These are phyloP conservation scores for Rhodamnia argentea DNA, from an alignment of 345 rosid species.

Conservation along the genomic window DNA sequence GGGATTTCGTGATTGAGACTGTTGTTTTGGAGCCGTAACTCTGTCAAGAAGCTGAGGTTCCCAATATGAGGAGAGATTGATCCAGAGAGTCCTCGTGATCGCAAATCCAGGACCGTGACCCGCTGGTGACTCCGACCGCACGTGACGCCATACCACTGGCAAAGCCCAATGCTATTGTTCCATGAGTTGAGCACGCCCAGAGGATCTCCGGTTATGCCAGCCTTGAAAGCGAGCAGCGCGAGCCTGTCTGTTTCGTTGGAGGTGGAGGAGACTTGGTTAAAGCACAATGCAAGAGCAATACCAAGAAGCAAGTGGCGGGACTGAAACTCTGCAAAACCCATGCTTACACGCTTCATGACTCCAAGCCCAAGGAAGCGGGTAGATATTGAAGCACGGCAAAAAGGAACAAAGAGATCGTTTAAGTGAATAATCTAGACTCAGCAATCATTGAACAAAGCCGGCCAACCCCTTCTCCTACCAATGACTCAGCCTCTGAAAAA, in stretches of 20 bases:
- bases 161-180: background rate
- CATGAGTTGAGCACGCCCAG: background rate
- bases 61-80: background rate
- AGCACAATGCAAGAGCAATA: background rate
- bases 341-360: background rate
- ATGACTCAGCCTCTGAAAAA: background rate
- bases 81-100: background rate
- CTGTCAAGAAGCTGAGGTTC: background rate
- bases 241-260: background rate
- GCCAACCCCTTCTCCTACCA: background rate
- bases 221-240: background rate
- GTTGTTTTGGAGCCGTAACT: background rate
- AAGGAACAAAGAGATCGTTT: background rate
- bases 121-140: background rate
- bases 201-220: background rate
- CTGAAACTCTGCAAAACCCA: background rate
- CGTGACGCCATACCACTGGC: background rate
- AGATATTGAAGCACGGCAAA: background rate
- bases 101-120: background rate
- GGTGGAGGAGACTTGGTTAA: background rate
- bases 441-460: background rate
- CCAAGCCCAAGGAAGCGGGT: background rate
- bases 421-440: too few species aligned
- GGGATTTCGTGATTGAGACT: background rate
- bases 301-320: background rate